A percentile compares a stretch with the other conserved stretches of the same genome.
These are phyloP conservation scores for Leptographium galeiforme DNA, from an alignment of 2,329 filamentous ascomycete genomes.

Conservation along the genomic window DNA sequence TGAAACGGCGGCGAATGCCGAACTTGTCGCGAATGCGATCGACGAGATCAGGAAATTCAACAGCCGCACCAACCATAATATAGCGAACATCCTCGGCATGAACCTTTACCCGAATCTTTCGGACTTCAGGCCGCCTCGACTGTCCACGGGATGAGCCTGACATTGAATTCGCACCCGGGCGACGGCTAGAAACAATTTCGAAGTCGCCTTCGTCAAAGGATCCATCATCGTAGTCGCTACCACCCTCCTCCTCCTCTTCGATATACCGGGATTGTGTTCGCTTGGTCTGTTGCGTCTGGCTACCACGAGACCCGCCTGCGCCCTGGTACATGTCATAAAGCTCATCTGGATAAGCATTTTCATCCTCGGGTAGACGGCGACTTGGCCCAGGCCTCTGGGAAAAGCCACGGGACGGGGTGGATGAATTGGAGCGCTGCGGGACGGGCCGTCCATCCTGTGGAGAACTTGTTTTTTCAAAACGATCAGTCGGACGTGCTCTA, in stretches of 20 bases:
- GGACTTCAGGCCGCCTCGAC: conserved; percentile 51
- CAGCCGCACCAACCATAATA: conserved; percentile 64
- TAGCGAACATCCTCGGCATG: conserved; percentile 86
- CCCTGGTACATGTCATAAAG: conserved; percentile 51
- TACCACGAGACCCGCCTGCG: conserved; percentile 24
- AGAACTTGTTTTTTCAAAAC: conserved; percentile 38
- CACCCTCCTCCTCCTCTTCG: conserved; percentile 67
- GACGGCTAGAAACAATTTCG: conserved; percentile 55
- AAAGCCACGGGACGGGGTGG: conserved; percentile 29
- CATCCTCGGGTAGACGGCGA: conserved; percentile 34
- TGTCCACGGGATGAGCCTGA: conserved; percentile 37
- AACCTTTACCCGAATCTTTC: conserved; percentile 80
- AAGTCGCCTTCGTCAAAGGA: conserved; percentile 67
- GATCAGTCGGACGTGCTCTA: conserved; percentile 35
- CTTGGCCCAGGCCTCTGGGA: conserved; percentile 24
- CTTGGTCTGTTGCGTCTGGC: conserved; percentile 24
- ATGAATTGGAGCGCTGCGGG: conserved; percentile 28
- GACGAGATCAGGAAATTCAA: conserved; percentile 66
- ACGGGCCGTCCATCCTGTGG: conserved; percentile 27
- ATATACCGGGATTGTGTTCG: conserved; percentile 46
- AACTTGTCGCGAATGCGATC: conserved; percentile 81
- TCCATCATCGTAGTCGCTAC: conserved; percentile 56
- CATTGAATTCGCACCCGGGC: conserved; percentile 29
- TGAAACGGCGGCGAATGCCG: conserved; percentile 61
- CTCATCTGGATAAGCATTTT: conserved; percentile 54